Conservation (phyloP, 495 filamentous ascomycete genomes). For the Xylaria acuta region DNA sequence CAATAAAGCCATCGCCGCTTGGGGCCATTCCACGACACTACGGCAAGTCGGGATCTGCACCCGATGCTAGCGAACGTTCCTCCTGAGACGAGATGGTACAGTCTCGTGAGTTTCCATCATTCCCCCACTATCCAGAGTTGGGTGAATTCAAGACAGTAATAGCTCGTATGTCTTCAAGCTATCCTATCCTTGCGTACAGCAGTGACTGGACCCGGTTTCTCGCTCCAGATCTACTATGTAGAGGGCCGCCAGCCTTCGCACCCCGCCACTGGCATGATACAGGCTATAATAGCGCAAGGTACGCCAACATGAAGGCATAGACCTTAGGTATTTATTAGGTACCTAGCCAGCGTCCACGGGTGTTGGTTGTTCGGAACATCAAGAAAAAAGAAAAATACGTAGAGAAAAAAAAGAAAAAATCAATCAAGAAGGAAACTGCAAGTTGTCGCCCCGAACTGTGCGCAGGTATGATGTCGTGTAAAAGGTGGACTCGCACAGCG, state of each 20-base stretch:
- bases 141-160: background rate
- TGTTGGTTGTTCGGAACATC: too few relatives aligned
- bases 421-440: too few relatives aligned
- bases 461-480: background rate
- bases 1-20: conserved; percentile 8
- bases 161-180: too few relatives aligned
- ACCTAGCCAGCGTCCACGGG: too few relatives aligned
- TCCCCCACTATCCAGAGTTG: background rate
- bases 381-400: too few relatives aligned
- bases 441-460: background rate
- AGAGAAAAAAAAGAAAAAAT: too few relatives aligned
- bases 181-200: too few relatives aligned
- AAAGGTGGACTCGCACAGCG: background rate
- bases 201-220: too few relatives aligned
- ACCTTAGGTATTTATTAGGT: too few relatives aligned
- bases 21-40: background rate
- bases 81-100: background rate
- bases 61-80: conserved; percentile 8
- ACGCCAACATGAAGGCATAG: background rate
- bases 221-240: too few relatives aligned
- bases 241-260: background rate
- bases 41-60: conserved; percentile 23
- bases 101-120: background rate
- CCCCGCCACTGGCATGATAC: background rate
- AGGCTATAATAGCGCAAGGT: background rate